These are phyloP conservation scores for Dendrocalamus latiflorus DNA, from an alignment of 202 grass and related monocot species.

Conservation along the genomic window DNA sequence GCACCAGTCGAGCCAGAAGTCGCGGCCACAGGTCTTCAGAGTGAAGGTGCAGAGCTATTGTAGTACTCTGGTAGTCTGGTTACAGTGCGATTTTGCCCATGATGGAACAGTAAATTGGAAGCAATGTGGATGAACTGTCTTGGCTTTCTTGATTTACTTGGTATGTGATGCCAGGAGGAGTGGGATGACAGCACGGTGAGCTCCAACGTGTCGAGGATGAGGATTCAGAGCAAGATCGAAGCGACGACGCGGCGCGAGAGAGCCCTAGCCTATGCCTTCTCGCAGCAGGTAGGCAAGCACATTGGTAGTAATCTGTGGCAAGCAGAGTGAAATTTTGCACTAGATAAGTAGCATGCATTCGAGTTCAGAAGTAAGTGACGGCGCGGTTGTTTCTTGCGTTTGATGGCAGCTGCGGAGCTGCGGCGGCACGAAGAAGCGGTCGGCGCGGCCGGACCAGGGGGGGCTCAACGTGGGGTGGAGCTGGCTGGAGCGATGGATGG, in stretches of 20 bases:
- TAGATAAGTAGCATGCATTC: background rate
- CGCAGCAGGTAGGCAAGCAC: conserved; percentile 58
- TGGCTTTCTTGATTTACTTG: background rate
- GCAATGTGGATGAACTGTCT: background rate
- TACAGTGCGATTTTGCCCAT: background rate
- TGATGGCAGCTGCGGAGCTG: conserved; percentile 58
- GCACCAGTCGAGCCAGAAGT: conserved; percentile 40
- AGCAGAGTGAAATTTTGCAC: background rate
- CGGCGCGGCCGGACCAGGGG: conserved; percentile 37
- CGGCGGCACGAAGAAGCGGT: conserved; percentile 54
- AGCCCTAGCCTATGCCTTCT: conserved; percentile 88
- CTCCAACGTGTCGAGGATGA: conserved; percentile 61
- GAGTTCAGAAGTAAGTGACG: background rate
- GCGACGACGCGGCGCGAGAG: conserved; percentile 83
- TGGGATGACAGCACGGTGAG: conserved; percentile 99
- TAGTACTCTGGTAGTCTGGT: background rate
- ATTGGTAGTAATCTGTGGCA: background rate
- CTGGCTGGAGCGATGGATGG: conserved; percentile 99
- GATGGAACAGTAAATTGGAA: no score
- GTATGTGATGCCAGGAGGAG: conserved; percentile 49
- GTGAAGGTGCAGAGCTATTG: conserved; percentile 43
- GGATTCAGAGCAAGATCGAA: conserved; percentile 83
- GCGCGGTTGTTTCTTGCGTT: background rate
- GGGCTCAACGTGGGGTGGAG: conserved; percentile 87
- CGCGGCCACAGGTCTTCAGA: conserved; percentile 45